Evolutionary conservation across 768 basidiomycete species (phyloP).

Genomic region (Russula virescens): DNA sequence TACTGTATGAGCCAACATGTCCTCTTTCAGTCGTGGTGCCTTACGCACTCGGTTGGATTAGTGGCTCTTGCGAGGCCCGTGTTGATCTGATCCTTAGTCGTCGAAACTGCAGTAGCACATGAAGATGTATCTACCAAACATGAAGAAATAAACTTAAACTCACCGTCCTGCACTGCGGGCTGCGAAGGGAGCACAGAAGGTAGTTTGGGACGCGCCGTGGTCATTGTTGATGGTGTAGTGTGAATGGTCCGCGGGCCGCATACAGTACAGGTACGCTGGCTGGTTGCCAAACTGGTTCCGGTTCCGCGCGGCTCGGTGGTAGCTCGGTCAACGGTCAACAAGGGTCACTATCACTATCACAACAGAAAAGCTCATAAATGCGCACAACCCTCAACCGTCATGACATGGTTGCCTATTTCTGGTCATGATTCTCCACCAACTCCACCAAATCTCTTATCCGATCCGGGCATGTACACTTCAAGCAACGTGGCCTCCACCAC

Average conservation of each 20-base stretch:
- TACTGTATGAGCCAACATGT: neutral
- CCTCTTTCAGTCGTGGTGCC: neutral
- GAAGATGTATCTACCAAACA: neutral
- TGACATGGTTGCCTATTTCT: neutral
- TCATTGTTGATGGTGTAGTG: neutral
- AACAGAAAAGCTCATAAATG: neutral
- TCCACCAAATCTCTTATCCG: neutral
- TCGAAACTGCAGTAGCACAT: slow-evolving; percentile 31
- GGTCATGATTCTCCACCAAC: neutral
- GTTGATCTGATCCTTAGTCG: slow-evolving; percentile 52
- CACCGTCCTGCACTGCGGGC: slow-evolving; percentile 25
- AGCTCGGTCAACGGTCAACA: no score
- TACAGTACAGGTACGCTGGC: no score
- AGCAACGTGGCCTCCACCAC: slow-evolving; percentile 2
- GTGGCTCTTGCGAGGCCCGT: slow-evolving; percentile 56
- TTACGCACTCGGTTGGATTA: slow-evolving; percentile 57
- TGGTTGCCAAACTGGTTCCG: no score
- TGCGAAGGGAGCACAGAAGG: slow-evolving; percentile 25
- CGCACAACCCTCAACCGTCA: neutral
- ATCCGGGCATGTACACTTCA: slow-evolving; percentile 9
- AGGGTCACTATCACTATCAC: no score
- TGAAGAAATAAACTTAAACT: neutral
- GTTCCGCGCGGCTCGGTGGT: no score
- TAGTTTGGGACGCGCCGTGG: slow-evolving; percentile 18
- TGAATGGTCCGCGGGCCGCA: neutral